These are phyloP conservation scores for Penicillium crustosum DNA, from an alignment of 2,329 filamentous ascomycete genomes.

Conservation along the genomic window DNA sequence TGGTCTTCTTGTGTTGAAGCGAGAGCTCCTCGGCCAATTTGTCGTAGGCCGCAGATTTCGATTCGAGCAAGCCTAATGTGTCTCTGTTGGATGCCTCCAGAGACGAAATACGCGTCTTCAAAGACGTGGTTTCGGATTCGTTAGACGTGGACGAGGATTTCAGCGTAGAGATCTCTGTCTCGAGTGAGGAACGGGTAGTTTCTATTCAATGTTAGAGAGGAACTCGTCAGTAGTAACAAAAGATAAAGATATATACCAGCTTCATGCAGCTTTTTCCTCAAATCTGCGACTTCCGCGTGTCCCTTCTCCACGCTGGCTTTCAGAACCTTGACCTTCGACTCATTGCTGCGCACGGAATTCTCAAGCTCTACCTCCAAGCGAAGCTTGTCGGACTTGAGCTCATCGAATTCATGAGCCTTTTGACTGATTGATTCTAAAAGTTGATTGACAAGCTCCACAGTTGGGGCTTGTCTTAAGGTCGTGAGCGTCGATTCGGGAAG, in stretches of 20 bases:
- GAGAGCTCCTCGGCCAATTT: constrained; percentile 82
- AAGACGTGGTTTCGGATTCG: constrained; percentile 67
- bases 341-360: constrained; percentile 78
- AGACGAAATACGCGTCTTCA: constrained; percentile 79
- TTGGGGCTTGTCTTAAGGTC: constrained; percentile 60
- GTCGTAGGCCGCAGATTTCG: constrained; percentile 84
- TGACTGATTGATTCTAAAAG: constrained; percentile 72
- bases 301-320: constrained; percentile 81
- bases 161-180: constrained; percentile 77
- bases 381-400: constrained; percentile 81
- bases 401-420: constrained; percentile 81
- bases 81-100: constrained; percentile 92
- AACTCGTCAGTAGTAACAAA: not conserved
- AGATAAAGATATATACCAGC: constrained; percentile 60
- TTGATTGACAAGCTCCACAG: constrained; percentile 71
- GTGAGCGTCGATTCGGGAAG: constrained; percentile 58
- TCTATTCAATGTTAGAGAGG: constrained; percentile 55
- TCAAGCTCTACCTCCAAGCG: constrained; percentile 90
- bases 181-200: constrained; percentile 69
- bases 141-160: constrained; percentile 69
- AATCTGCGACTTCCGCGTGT: constrained; percentile 76
- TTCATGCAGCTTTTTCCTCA: constrained; percentile 75
- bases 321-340: constrained; percentile 77
- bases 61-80: constrained; percentile 82
- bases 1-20: constrained; percentile 81